These are phyloP conservation scores for Fusarium incarnatum DNA, from an alignment of 2,329 filamentous ascomycete species.

Conservation along the genomic window DNA sequence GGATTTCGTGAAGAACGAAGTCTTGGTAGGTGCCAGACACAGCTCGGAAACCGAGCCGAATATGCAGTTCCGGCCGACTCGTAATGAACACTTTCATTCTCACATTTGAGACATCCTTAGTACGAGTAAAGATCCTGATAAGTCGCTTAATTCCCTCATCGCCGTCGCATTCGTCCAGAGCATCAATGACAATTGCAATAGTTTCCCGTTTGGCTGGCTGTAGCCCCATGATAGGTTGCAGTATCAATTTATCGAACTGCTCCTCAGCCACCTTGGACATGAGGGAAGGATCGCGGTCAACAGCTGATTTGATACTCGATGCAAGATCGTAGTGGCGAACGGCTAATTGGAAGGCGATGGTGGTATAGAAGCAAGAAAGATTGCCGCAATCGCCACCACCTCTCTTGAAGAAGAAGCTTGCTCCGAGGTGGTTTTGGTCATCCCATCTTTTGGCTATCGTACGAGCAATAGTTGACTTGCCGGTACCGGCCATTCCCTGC, in stretches of 20 bases:
- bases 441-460: conserved; percentile 53
- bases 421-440: conserved; percentile 34
- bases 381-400: conserved; percentile 52
- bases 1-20: neutral
- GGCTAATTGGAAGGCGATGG: conserved; percentile 52
- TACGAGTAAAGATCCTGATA: neutral
- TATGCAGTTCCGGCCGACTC: neutral
- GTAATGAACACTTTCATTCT: neutral
- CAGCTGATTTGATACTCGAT: neutral
- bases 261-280: neutral
- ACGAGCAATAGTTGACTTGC: conserved; percentile 55
- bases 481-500: conserved; percentile 55
- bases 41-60: neutral
- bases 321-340: neutral
- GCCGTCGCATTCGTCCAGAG: neutral
- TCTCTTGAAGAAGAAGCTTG: conserved; percentile 59
- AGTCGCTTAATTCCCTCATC: neutral
- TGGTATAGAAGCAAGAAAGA: conserved; percentile 53
- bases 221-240: neutral
- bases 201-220: neutral
- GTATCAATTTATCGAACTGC: neutral
- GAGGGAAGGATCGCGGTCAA: neutral
- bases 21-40: neutral
- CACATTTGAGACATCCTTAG: neutral
- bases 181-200: neutral